Conservation (phyloP, 1,284 basidiomycete species). For the Ustilago cynodontis region DNA sequence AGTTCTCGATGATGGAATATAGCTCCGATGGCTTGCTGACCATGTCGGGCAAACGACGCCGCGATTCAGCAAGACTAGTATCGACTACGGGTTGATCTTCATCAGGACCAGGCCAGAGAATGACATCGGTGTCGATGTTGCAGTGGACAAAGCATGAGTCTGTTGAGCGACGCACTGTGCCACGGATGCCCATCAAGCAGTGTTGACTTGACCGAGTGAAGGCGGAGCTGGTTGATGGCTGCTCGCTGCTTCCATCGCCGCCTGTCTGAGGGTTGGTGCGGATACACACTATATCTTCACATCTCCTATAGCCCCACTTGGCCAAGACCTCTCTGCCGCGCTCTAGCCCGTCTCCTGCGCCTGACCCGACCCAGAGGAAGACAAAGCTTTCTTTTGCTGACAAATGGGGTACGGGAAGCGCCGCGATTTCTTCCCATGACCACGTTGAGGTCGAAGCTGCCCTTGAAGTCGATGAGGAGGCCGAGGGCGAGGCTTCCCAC, state of each 20-base stretch:
- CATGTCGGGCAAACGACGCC: conserved; percentile 73
- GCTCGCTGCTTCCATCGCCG: not conserved
- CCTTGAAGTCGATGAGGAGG: conserved; percentile 9
- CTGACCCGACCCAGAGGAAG: conserved; percentile 95
- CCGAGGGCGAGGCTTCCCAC: conserved; percentile 49
- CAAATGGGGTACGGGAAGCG: conserved; percentile 83
- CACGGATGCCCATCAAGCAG: conserved; percentile 97
- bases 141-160: conserved; percentile 97
- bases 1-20: conserved; percentile 95
- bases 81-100: conserved; percentile 71
- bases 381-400: conserved; percentile 86
- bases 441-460: conserved; percentile 71
- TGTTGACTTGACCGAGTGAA: conserved; percentile 74
- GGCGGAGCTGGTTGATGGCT: conserved; percentile 43
- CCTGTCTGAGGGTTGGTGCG: conserved; percentile 81
- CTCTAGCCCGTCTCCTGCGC: conserved; percentile 89
- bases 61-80: not conserved
- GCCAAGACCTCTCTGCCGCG: conserved; percentile 88
- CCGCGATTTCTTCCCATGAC: conserved; percentile 84
- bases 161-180: conserved; percentile 91
- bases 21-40: conserved; percentile 91
- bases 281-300: conserved; percentile 97
- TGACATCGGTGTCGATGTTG: conserved; percentile 96
- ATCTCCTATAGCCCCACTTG: conserved; percentile 94
- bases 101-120: conserved; percentile 84